Conservation (phyloP, 768 basidiomycete genomes). For the Hemileccinum rubropunctum region DNA sequence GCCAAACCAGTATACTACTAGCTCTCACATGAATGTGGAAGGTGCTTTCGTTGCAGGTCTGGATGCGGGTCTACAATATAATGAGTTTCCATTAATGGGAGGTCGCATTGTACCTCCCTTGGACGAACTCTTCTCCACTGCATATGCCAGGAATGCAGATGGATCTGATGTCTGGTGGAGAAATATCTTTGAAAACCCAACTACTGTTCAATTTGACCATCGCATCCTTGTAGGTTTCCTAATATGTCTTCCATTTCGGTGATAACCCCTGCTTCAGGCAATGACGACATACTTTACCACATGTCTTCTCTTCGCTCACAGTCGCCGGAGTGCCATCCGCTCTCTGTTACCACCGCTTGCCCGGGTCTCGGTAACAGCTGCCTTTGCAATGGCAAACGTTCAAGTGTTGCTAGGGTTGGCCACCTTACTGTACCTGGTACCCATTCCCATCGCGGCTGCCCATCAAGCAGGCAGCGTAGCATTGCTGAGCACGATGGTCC, state of each 20-base stretch:
- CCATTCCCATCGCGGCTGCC: conserved; percentile 84
- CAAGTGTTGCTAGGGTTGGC: conserved; percentile 77
- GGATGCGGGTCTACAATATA: conserved; percentile 96
- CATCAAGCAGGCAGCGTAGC: conserved; percentile 96
- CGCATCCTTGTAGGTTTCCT: conserved; percentile 70
- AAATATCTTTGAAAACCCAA: conserved; percentile 96
- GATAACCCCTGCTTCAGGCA: conserved; percentile 48
- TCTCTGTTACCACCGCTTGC: conserved; percentile 59
- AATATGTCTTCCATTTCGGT: not conserved
- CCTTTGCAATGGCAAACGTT: conserved; percentile 78
- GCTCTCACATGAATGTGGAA: conserved; percentile 30
- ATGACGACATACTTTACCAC: conserved; percentile 78
- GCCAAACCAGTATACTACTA: not conserved
- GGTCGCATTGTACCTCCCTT: conserved; percentile 77
- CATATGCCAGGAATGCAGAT: conserved; percentile 69
- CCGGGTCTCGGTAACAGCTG: conserved; percentile 48
- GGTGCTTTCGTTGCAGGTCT: conserved; percentile 98
- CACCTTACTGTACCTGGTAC: conserved; percentile 90
- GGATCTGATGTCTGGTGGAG: conserved; percentile 89
- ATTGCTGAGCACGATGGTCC: conserved; percentile 79
- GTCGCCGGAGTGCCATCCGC: conserved; percentile 47
- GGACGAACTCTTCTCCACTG: conserved; percentile 75
- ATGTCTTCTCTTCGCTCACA: conserved; percentile 58
- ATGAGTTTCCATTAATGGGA: conserved; percentile 97
- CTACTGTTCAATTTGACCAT: conserved; percentile 96